Conservation (phyloP, 805 yeast species). For the Schwanniomyces occidentalis region DNA sequence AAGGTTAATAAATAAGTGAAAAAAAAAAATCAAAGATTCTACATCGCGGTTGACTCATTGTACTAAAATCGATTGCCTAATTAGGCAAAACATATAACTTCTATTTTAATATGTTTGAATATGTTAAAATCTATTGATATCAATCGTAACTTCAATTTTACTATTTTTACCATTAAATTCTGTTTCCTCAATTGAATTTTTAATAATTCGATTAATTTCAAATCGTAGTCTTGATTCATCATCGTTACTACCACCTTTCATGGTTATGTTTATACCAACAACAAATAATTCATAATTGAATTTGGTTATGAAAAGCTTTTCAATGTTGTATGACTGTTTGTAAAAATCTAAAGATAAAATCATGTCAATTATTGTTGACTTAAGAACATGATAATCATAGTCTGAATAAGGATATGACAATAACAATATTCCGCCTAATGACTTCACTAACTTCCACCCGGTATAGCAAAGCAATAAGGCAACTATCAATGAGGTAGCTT, state of each 20-base stretch:
- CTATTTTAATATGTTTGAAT: background rate
- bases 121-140: slow-evolving; percentile 20
- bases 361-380: slow-evolving; percentile 40
- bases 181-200: slow-evolving; percentile 28
- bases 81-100: background rate
- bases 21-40: no score
- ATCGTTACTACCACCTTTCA: slow-evolving; percentile 72
- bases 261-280: slow-evolving; percentile 52
- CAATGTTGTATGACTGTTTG: slow-evolving; percentile 49
- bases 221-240: slow-evolving; percentile 61
- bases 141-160: slow-evolving; percentile 39
- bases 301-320: slow-evolving; percentile 55
- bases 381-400: slow-evolving; percentile 36
- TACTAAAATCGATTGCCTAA: slow-evolving; percentile 1
- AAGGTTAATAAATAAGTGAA: no score
- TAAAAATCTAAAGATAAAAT: slow-evolving; percentile 53
- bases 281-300: slow-evolving; percentile 63
- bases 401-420: slow-evolving; percentile 52
- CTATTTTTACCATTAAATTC: slow-evolving; percentile 17
- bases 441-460: slow-evolving; percentile 53
- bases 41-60: slow-evolving; percentile 37
- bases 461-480: slow-evolving; percentile 46
- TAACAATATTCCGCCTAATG: slow-evolving; percentile 53
- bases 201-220: slow-evolving; percentile 46
- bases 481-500: slow-evolving; percentile 45